Evolutionary conservation across 192 early-diverging fungal species (phyloP), one percentile per base, ranked within the genome.

Genomic region (Entomortierella chlamydospora): DNA sequence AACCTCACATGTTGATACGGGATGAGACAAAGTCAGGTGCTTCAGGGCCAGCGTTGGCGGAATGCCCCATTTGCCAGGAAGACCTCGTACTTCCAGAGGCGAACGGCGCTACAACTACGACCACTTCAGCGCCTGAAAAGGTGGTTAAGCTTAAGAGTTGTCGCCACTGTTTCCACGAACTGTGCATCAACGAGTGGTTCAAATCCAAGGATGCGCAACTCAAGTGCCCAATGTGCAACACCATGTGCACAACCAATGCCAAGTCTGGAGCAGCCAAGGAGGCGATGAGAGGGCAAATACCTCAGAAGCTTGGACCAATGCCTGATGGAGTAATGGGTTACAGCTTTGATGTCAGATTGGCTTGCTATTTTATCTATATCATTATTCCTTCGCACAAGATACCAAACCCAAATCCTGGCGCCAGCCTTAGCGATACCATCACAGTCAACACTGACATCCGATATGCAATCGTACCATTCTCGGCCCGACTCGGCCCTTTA

Each of bases 271-370:
- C 42, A 7, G 31, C 76, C 57, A 79, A 66, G 37, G 43, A 31
- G 4, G 49, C 62, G 10, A 55, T 78, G 23, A 13, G 20, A 8
- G 57, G 62, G 13, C 22, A 55, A n/a, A 22, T 39, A 50, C 55
- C 50, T 2, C 47, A 49, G 30, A 79, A 79, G 33, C 41, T 83
- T 11, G 82, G 82, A 6, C 76, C 82, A 0, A 80, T 64, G 66
- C 82, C 82, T 0, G 76, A 83, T 63, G 76, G 67, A 7, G 52
- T 57, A 15, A 70, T 83, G 71, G 76, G 69, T 17, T 83, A 83
- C 57, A 50, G 52, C 23, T 83, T 83, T 68, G 77, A 76, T 58
- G 76, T 63, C 8, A 62, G 68, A 0, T 45, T 83, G 4, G 49
- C 53, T 2, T 78, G 76, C 34, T 83, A 79, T 39, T 80, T 83